These are phyloP conservation scores for Cladobotryum mycophilum DNA, from an alignment of 2,329 filamentous ascomycete genomes.

Conservation along the genomic window DNA sequence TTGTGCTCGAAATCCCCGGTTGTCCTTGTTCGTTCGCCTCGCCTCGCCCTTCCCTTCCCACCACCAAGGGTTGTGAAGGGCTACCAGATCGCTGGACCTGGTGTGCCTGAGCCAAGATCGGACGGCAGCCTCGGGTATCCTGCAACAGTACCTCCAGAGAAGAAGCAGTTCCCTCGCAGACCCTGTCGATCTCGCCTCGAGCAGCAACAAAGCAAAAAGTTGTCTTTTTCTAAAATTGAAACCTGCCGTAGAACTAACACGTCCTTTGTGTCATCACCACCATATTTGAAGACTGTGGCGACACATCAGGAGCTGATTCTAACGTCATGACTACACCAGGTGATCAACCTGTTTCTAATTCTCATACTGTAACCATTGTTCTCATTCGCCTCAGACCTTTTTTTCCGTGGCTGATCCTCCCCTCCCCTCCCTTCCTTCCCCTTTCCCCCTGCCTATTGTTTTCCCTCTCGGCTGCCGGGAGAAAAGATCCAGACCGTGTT, in stretches of 20 bases:
- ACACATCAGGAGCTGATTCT: too few species aligned
- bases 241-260: too few species aligned
- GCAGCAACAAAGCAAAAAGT: too few species aligned
- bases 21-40: not conserved
- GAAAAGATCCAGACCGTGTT: not conserved
- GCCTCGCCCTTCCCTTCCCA: not conserved
- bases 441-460: not conserved
- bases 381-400: not conserved
- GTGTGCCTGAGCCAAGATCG: not conserved
- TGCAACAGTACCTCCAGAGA: not conserved
- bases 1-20: too few species aligned
- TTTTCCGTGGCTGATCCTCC: not conserved
- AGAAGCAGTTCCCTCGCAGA: not conserved
- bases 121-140: not conserved
- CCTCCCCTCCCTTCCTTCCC: not conserved
- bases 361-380: not conserved
- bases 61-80: too few species aligned
- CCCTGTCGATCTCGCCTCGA: not conserved
- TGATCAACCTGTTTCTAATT: too few species aligned
- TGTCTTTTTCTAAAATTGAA: too few species aligned
- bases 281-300: too few species aligned
- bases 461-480: not conserved
- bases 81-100: conserved; percentile 7
- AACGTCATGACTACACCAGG: too few species aligned
- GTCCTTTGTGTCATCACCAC: too few species aligned